Base-by-base conservation (phyloP, 805 yeast genomes). In the Monosporozyma servazzii region DNA sequence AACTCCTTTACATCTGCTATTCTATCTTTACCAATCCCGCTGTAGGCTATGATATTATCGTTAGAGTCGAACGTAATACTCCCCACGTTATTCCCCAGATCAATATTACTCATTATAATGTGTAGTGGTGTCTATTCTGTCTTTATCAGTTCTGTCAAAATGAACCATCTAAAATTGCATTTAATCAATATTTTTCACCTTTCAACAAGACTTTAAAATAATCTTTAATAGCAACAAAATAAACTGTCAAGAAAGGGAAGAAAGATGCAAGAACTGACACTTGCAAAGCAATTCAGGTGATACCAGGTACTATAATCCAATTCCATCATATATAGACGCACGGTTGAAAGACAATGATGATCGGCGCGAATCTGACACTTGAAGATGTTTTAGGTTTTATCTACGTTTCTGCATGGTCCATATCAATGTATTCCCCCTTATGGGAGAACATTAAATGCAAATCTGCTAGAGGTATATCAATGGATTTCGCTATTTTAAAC, bases 371-470 rank as follows among this genome's bases (percentile, higher is more conserved):
- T 21, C 13, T 20, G 44, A 41, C 8, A 13, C n/a, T 43, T 1
- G 45, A 43, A 27, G 45, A 43, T 27, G 6, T n/a, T 17, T 45
- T 30, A 27, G 48, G 40, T 5, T 15, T 30, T 13, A 18, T 30
- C 7, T 72, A 72, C 55, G 75, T 72, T 2, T 33, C 63, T 4
- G 71, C 72, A 47, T 73, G 77, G 77, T 66, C 80, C 15, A 50
- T 76, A 1, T 75, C 82, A 2, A 75, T 74, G 62, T 78, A 78
- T 54, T 80, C 82, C 3, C 75, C 79, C 2, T 49, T 78, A 6
- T 40, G 69, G 7, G 63, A 75, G 8, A 76, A 76, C 53, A 69
- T 68, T 56, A 62, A 56, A 27, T 61, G 70, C 15, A 64, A 61
- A 49, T 70, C 77, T 0, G 66, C 81, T 0, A 77, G 75, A 48